Percentiles rank a stretch among this genome's conserved stretches.
These are phyloP conservation scores for Trichophyton benhamiae DNA, from an alignment of 2,329 filamentous ascomycete species.

Conservation along the genomic window DNA sequence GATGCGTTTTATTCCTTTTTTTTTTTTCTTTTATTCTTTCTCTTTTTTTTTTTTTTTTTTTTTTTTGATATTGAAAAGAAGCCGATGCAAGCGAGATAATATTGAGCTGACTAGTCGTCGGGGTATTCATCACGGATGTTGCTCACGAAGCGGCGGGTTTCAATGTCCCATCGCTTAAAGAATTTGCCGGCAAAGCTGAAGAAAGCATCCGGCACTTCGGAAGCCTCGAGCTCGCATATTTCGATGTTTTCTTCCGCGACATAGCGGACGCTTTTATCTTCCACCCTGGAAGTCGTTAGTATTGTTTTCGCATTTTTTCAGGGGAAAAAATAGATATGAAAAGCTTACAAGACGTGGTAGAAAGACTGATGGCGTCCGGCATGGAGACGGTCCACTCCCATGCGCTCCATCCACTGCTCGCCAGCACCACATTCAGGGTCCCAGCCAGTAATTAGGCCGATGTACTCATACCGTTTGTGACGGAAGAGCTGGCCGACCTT, in stretches of 20 bases:
- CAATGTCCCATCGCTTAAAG: conserved; percentile 73
- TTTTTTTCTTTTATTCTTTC: neutral
- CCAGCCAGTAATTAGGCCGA: conserved; percentile 84
- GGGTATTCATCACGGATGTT: conserved; percentile 76
- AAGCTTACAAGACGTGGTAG: conserved; percentile 73
- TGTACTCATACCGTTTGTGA: conserved; percentile 67
- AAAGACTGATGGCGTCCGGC: conserved; percentile 56
- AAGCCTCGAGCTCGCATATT: conserved; percentile 42
- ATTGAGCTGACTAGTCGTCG: conserved; percentile 49
- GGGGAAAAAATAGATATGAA: conserved; percentile 11
- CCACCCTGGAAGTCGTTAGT: conserved; percentile 37
- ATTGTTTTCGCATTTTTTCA: neutral
- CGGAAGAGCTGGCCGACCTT: conserved; percentile 72
- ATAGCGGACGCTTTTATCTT: conserved; percentile 58
- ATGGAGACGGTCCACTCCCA: conserved; percentile 49
- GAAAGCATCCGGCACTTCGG: conserved; percentile 39
- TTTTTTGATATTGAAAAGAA: neutral
- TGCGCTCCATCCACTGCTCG: conserved; percentile 52
- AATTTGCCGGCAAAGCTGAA: conserved; percentile 65
- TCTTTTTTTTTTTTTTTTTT: neutral
- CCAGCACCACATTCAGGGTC: conserved; percentile 47
- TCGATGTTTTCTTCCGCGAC: conserved; percentile 73
- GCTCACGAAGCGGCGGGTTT: conserved; percentile 60
- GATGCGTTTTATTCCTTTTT: neutral
- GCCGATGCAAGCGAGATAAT: neutral